Evolutionary conservation across 345 rosid species (phyloP).

Genomic region (Aquilaria sinensis): DNA sequence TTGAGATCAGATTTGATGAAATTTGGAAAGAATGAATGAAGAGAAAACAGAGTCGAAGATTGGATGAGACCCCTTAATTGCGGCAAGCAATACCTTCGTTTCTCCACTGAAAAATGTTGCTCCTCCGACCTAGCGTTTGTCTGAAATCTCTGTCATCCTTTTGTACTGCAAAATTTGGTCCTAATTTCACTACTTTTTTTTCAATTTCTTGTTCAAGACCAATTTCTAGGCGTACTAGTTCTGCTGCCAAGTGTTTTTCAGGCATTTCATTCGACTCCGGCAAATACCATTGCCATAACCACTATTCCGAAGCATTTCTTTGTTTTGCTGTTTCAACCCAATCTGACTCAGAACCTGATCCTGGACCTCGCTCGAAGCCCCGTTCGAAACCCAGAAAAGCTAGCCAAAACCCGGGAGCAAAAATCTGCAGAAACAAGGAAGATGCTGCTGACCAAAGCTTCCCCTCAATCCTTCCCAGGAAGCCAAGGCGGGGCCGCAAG

Average conservation of each 20-base stretch:
- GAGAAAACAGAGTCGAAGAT: background rate
- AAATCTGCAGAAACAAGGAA: conserved; percentile 16
- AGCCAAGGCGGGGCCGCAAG: conserved; percentile 63
- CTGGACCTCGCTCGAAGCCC: conserved; percentile 15
- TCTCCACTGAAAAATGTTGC: conserved; percentile 17
- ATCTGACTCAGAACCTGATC: conserved; percentile 32
- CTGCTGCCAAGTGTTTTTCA: background rate
- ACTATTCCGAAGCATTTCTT: conserved; percentile 13
- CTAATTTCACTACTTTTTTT: background rate
- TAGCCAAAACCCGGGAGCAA: conserved; percentile 11
- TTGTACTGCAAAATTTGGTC: conserved; percentile 7
- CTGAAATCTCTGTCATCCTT: conserved; percentile 22
- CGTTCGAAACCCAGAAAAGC: conserved; percentile 19
- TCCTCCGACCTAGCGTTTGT: conserved; percentile 18
- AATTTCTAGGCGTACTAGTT: too few species aligned
- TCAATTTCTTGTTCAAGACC: background rate
- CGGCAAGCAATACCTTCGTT: too few species aligned
- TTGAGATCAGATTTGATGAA: too few species aligned
- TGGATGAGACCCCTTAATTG: too few species aligned
- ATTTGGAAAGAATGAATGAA: too few species aligned
- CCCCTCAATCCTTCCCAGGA: conserved; percentile 43
- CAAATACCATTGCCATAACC: conserved; percentile 1
- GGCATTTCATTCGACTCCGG: background rate
- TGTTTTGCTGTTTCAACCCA: conserved; percentile 37
- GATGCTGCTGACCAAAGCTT: conserved; percentile 19